Evolutionary conservation across 257 asterid genomes (phyloP).

Genomic region (Coffea canephora): DNA sequence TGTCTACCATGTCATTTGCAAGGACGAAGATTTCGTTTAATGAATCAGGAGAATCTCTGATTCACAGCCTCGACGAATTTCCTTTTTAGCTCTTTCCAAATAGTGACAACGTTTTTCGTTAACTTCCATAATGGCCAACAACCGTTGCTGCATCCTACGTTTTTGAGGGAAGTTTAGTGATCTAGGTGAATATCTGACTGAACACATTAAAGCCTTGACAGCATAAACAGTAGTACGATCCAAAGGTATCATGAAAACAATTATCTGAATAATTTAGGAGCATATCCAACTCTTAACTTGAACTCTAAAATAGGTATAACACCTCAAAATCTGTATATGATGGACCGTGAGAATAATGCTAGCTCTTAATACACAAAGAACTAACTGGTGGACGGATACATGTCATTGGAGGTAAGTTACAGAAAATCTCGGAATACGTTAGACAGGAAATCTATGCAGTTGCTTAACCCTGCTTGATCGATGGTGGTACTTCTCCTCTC

Average conservation of each 20-base stretch:
- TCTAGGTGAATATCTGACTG: neutral
- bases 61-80: no score
- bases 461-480: slow-evolving; percentile 27
- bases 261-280: neutral
- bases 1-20: neutral
- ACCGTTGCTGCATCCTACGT: no score
- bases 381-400: neutral
- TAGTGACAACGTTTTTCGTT: no score
- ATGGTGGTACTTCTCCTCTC: slow-evolving; percentile 75
- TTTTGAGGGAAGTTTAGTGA: neutral
- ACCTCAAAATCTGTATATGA: neutral
- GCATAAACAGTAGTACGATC: no score
- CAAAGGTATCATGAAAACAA: neutral
- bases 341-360: neutral
- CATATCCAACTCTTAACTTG: neutral
- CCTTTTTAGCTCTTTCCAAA: no score
- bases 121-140: no score
- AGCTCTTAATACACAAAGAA: neutral
- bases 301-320: neutral
- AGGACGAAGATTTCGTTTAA: no score
- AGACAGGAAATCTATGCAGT: neutral
- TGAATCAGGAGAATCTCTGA: no score
- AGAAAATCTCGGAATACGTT: slow-evolving; percentile 1
- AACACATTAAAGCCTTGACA: neutral
- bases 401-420: neutral